Conservation (phyloP, 345 rosid genomes). For the Viola odorata region DNA sequence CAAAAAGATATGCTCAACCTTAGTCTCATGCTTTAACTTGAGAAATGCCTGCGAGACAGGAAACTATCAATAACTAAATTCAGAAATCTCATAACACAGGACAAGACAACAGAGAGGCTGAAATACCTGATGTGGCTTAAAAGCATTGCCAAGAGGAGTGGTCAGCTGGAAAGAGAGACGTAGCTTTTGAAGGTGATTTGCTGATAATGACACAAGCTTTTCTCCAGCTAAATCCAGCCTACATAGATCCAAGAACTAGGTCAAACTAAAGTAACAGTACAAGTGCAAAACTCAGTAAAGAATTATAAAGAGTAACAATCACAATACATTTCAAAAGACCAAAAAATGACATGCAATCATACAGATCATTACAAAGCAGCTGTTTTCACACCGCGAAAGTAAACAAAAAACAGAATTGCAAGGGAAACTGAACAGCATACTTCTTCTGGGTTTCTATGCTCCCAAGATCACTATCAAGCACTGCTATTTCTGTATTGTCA, state of each 20-base stretch:
- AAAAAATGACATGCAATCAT: background rate
- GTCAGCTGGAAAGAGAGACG: constrained; percentile 66
- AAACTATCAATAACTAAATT: constrained; percentile 24
- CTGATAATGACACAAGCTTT: constrained; percentile 57
- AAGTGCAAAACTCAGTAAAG: background rate
- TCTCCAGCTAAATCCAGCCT: constrained; percentile 76
- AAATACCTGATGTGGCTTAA: constrained; percentile 94
- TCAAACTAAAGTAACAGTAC: background rate
- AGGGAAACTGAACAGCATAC: constrained; percentile 30
- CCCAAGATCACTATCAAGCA: constrained; percentile 85
- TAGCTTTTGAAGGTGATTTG: constrained; percentile 94
- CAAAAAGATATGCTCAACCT: constrained; percentile 80
- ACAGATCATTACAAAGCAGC: background rate
- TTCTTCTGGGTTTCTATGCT: constrained; percentile 64
- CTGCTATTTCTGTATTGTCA: constrained; percentile 64
- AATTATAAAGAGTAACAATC: background rate
- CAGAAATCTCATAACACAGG: background rate
- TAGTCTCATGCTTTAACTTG: constrained; percentile 77
- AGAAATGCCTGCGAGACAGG: constrained; percentile 69
- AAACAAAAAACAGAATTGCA: background rate
- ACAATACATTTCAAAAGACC: background rate
- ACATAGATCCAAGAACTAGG: background rate
- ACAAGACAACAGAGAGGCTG: constrained; percentile 1
- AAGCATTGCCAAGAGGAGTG: constrained; percentile 57
- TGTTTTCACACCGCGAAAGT: background rate